phyloP scores from a whole-genome alignment of 352 stramenopile genomes.

The Phytophthora foliorum region DNA sequence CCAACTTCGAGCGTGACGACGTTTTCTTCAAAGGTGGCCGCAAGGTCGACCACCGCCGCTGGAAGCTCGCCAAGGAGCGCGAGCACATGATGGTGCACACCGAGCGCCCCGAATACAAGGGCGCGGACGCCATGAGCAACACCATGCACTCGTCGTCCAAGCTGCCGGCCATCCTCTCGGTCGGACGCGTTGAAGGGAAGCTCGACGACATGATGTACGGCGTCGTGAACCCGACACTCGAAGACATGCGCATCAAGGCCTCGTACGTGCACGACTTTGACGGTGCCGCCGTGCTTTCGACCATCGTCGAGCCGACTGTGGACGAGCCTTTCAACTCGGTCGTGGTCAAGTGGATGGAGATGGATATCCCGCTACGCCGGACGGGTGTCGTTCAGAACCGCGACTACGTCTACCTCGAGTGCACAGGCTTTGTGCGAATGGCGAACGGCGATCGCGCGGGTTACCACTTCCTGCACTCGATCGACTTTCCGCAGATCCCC shows the following conservation, averaged over 20 bases:
- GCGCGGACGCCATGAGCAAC: slow-evolving; percentile 35
- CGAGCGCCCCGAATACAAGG: slow-evolving; percentile 43
- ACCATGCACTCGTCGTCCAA: slow-evolving; percentile 35
- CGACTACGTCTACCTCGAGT: slow-evolving; percentile 72
- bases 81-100: slow-evolving; percentile 46
- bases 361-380: slow-evolving; percentile 46
- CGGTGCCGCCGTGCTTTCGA: slow-evolving; percentile 45
- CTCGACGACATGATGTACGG: slow-evolving; percentile 59
- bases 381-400: slow-evolving; percentile 59
- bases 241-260: slow-evolving; percentile 51
- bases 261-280: slow-evolving; percentile 48
- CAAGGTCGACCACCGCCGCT: slow-evolving; percentile 38
- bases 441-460: slow-evolving; percentile 61
- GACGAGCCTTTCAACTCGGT: slow-evolving; percentile 46
- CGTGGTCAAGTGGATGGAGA: slow-evolving; percentile 55
- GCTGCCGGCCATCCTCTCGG: slow-evolving; percentile 41
- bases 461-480: slow-evolving; percentile 74
- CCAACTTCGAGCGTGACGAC: slow-evolving; percentile 47
- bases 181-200: slow-evolving; percentile 40
- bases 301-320: slow-evolving; percentile 38
- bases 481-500: slow-evolving; percentile 57
- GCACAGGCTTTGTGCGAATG: slow-evolving; percentile 51
- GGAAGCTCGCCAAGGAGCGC: slow-evolving; percentile 52
- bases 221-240: slow-evolving; percentile 43
- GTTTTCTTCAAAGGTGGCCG: slow-evolving; percentile 39